These are phyloP conservation scores for Wickerhamiella shivajii DNA, from an alignment of 805 yeast species.

Conservation along the genomic window DNA sequence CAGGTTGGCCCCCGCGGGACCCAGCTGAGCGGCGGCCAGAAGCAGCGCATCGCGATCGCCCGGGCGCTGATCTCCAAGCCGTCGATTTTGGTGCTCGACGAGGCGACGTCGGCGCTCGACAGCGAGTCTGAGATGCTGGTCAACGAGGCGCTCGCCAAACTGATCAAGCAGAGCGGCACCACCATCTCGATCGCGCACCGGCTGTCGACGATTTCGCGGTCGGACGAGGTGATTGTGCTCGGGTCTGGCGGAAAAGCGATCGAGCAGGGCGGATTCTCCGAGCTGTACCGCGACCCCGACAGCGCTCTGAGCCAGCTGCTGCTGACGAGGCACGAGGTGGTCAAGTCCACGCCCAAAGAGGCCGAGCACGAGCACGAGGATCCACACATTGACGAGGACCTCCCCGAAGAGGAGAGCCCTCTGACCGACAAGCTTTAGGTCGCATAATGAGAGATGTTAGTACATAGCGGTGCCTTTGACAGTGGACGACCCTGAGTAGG, in stretches of 20 bases:
- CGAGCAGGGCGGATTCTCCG: slow-evolving; percentile 50
- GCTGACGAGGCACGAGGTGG: slow-evolving; percentile 1
- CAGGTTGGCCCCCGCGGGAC: slow-evolving; percentile 76
- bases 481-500: too few relatives aligned
- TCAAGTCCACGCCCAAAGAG: too few relatives aligned
- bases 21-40: slow-evolving; percentile 89
- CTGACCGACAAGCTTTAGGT: too few relatives aligned
- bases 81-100: slow-evolving; percentile 70
- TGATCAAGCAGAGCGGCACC: slow-evolving; percentile 46
- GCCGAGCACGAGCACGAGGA: too few relatives aligned
- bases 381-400: too few relatives aligned
- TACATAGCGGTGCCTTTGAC: too few relatives aligned
- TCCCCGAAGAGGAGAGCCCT: too few relatives aligned
- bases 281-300: slow-evolving; percentile 32
- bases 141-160: slow-evolving; percentile 47
- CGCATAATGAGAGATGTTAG: too few relatives aligned
- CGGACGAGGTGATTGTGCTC: slow-evolving; percentile 68
- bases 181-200: slow-evolving; percentile 82
- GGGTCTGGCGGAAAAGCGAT: slow-evolving; percentile 60
- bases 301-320: slow-evolving; percentile 34
- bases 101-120: slow-evolving; percentile 89
- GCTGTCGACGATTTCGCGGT: slow-evolving; percentile 70
- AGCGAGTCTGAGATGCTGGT: slow-evolving; percentile 78
- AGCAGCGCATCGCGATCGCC: slow-evolving; percentile 84
- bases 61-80: slow-evolving; percentile 73